Conservation (phyloP, 2,329 filamentous ascomycete species). For the Fonsecaea erecta region DNA sequence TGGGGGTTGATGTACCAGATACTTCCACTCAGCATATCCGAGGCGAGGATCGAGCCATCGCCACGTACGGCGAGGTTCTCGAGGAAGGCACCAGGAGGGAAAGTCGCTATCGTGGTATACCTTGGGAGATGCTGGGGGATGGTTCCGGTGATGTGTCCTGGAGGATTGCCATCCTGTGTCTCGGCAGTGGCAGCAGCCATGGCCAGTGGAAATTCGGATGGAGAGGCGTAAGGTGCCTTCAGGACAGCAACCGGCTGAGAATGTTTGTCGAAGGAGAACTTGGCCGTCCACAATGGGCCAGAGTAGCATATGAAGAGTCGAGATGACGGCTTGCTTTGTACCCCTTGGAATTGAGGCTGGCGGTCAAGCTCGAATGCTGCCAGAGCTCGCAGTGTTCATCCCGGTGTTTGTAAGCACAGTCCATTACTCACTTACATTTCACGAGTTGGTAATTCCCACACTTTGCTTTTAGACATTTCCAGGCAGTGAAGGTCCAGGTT, state of each 20-base stretch:
- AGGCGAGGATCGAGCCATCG: slow-evolving; percentile 18
- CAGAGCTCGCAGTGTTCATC: not conserved
- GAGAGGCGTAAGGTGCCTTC: not conserved
- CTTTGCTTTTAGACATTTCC: not conserved
- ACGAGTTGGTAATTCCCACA: not conserved
- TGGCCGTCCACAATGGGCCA: not conserved
- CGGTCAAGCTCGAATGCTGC: not conserved
- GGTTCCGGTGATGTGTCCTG: not conserved
- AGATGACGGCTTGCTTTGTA: not conserved
- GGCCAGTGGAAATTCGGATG: not conserved
- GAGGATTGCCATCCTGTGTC: not conserved
- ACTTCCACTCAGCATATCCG: slow-evolving; percentile 10
- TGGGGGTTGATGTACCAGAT: slow-evolving; percentile 14
- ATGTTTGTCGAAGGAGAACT: not conserved
- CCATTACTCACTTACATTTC: not conserved
- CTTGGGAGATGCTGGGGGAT: not conserved
- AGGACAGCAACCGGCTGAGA: not conserved
- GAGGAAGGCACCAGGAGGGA: slow-evolving; percentile 12
- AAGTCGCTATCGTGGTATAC: slow-evolving; percentile 6
- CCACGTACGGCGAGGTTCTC: slow-evolving; percentile 18
- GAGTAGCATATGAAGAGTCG: not conserved
- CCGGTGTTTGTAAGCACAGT: not conserved
- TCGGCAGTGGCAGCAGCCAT: not conserved
- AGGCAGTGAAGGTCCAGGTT: not conserved
- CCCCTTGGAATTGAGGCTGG: not conserved